A percentile compares a stretch with the other conserved stretches of the same genome.
Conservation (phyloP, 441 rosid species). For the Melastoma candidum region DNA sequence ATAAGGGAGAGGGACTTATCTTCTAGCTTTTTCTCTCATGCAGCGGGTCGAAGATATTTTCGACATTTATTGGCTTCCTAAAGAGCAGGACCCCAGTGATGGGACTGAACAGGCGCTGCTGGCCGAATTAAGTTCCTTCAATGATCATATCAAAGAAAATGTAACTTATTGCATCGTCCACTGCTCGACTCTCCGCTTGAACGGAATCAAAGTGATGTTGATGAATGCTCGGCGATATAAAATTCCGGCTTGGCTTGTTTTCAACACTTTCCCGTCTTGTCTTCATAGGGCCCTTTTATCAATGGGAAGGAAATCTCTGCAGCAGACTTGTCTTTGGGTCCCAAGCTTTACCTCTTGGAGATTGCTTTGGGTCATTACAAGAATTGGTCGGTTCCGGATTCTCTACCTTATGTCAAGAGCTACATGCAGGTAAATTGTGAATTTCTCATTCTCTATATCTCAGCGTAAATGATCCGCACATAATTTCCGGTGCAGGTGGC, state of each 20-base stretch:
- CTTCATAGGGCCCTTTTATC: conserved; percentile 53
- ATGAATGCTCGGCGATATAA: neutral
- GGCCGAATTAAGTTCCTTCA: conserved; percentile 53
- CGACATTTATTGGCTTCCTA: conserved; percentile 81
- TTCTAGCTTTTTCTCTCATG: conserved; percentile 16
- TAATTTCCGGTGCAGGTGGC: too few species aligned
- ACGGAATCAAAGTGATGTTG: neutral
- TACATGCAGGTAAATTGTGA: conserved; percentile 46
- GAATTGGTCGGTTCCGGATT: conserved; percentile 60
- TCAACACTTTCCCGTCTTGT: neutral
- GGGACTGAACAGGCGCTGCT: conserved; percentile 75
- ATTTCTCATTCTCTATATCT: too few species aligned
- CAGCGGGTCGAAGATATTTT: conserved; percentile 83
- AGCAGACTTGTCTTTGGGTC: conserved; percentile 55
- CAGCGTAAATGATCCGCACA: too few species aligned
- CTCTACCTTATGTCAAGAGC: conserved; percentile 38
- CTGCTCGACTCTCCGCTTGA: conserved; percentile 5
- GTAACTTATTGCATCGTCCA: conserved; percentile 24
- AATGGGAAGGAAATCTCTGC: conserved; percentile 56
- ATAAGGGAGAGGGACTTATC: conserved; percentile 2
- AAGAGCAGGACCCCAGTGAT: conserved; percentile 74
- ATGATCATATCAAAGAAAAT: conserved; percentile 58
- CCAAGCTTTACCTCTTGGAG: conserved; percentile 54
- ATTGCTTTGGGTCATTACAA: conserved; percentile 64
- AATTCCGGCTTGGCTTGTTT: too few species aligned